phyloP scores from a whole-genome alignment of 75 land plant species.

The Cupressus sempervirens region DNA sequence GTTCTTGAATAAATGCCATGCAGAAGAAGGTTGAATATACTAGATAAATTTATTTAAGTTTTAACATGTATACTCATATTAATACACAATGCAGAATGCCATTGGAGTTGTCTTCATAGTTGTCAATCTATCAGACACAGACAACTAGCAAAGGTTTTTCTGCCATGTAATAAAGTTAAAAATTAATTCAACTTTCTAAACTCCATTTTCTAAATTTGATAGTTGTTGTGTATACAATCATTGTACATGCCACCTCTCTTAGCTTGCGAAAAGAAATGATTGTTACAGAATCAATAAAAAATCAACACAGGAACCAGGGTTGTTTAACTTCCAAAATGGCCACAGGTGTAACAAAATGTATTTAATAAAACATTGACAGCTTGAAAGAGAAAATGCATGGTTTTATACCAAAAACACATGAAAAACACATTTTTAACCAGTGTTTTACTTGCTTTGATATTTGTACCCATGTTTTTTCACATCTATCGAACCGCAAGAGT shows the following conservation, averaged over 20 bases:
- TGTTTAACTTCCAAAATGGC: background rate
- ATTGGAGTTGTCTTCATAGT: background rate
- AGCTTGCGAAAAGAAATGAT: background rate
- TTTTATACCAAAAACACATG: too few species aligned
- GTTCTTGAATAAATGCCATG: background rate
- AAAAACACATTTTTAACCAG: too few species aligned
- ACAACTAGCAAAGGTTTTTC: background rate
- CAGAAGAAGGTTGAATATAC: background rate
- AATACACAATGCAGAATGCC: background rate
- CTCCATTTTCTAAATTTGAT: background rate
- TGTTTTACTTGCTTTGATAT: too few species aligned
- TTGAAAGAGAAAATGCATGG: too few species aligned
- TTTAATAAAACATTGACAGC: too few species aligned
- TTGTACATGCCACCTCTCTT: background rate
- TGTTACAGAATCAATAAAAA: background rate
- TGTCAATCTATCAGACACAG: background rate
- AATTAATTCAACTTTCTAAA: background rate
- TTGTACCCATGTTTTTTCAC: too few species aligned
- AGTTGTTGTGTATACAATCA: background rate
- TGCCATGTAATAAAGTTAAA: background rate
- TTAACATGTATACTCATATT: background rate
- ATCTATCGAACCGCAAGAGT: too few species aligned
- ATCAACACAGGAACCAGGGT: background rate
- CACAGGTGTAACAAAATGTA: background rate
- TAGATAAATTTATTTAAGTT: background rate